A percentile compares a stretch with the other conserved stretches of the same genome.
phyloP scores from a whole-genome alignment of 371 early-diverging fungal genomes.

The Apophysomyces sp. region DNA sequence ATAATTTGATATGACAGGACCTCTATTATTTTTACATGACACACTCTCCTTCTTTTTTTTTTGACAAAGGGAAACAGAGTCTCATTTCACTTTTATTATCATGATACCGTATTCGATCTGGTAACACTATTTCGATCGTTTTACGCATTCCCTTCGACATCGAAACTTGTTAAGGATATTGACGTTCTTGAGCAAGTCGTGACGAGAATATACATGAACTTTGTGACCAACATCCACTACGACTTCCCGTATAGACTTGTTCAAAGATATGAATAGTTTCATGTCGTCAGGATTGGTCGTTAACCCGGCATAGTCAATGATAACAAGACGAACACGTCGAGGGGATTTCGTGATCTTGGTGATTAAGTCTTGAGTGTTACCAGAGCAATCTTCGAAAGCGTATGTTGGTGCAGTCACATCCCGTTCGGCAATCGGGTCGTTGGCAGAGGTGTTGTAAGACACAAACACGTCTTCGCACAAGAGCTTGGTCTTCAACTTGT shows the following conservation, averaged over 20 bases:
- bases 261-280: conserved; percentile 24
- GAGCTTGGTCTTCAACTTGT: conserved; percentile 32
- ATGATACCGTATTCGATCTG: conserved; percentile 16
- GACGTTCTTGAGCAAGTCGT: conserved; percentile 26
- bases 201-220: conserved; percentile 29
- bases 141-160: conserved; percentile 20
- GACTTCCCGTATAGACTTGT: conserved; percentile 27
- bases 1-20: too few species aligned
- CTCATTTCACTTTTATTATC: too few species aligned
- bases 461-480: conserved; percentile 31
- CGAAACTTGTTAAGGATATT: conserved; percentile 23
- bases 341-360: conserved; percentile 27
- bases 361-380: conserved; percentile 30
- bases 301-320: conserved; percentile 28
- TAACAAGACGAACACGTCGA: conserved; percentile 27
- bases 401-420: conserved; percentile 22
- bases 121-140: conserved; percentile 22
- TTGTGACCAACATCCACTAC: conserved; percentile 26
- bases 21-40: too few species aligned
- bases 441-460: conserved; percentile 27
- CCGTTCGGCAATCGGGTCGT: conserved; percentile 22
- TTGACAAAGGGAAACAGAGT: too few species aligned
- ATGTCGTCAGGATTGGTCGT: conserved; percentile 26
- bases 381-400: conserved; percentile 27
- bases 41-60: too few species aligned